Evolutionary conservation across 108 stramenopile genomes (phyloP), one percentile per base, ranked within the genome.

Genomic region (Skeletonema tropicum): DNA sequence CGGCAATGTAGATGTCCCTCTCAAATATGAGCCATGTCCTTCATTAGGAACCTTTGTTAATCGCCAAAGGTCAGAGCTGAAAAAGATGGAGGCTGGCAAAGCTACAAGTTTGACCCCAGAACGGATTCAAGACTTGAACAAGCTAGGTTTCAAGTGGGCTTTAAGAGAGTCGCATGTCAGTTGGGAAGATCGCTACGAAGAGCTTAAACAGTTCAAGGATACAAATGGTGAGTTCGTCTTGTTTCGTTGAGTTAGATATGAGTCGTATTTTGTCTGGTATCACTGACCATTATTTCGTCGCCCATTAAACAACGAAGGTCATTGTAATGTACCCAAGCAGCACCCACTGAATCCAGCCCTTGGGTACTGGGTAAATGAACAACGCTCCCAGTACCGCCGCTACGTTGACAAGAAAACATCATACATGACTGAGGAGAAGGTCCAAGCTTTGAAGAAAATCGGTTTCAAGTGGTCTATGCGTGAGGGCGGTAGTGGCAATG

Each of bases 281-380:
- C 52, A 21, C 52, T 55, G 23, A 55, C 10, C 3, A 11, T 55
- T 25, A 19, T 49, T 55, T 7, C 52, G 6, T 9, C 7, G 10
- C 10, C 52, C 17, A 10, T 55, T 23, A 23, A 21, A 55, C 52
- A 55, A 60, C 29, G 42, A 42, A 62, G 61, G 80, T 25, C 75
- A 81, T 48, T 70, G 74, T 69, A 81, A 81, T 59, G 80, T 81
- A 14, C 80, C 80, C n/a, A 76, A 81, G 55, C 57, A 59, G 23
- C 76, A 81, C 45, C 12, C 39, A 12, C 39, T 70, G 39, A 71
- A 81, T 71, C 75, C 80, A 35, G 62, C 70, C 36, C 49, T 81
- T 13, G 80, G 80, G 11, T 81, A 76, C 38, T 81, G 80, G 80
- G 80, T 81, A 17, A 76, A 76, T 41, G 75, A 76, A 36, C 80